phyloP scores from a whole-genome alignment of 192 early-diverging fungal species.

The Geosiphon pyriformis region DNA sequence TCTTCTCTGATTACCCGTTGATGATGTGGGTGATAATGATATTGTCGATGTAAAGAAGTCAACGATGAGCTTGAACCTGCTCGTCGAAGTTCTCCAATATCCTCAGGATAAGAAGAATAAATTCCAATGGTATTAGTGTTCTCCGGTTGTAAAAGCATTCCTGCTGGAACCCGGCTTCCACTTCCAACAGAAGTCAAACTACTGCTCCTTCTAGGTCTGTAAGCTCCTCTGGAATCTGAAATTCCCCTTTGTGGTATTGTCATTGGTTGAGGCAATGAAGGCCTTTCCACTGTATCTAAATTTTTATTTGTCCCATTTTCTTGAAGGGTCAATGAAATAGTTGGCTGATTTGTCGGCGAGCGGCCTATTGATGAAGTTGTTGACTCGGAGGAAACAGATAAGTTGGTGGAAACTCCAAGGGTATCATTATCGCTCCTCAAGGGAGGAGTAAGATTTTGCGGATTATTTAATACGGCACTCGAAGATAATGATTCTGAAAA shows the following conservation, averaged over 20 bases:
- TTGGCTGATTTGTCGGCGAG: background rate
- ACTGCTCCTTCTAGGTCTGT: background rate
- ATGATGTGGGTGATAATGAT: background rate
- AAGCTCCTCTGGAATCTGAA: background rate
- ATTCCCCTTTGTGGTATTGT: background rate
- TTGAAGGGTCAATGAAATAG: background rate
- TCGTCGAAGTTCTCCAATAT: background rate
- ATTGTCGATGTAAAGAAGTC: background rate
- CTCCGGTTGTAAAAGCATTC: background rate
- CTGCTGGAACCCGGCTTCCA: background rate
- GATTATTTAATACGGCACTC: too few species aligned
- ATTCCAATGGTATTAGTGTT: too few species aligned
- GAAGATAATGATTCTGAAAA: constrained; percentile 11
- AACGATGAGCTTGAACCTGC: background rate
- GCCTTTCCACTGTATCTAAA: background rate
- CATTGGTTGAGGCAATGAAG: background rate
- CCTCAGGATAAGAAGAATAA: background rate
- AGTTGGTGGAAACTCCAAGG: background rate
- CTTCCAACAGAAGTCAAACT: background rate
- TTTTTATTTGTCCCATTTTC: background rate
- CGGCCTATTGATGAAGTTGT: background rate
- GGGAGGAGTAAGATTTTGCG: background rate
- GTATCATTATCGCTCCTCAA: background rate
- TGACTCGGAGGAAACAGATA: background rate
- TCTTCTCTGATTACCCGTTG: background rate